Base-by-base conservation (phyloP, 225 moss, liverwort and hornwort genomes). In the Rhytidiadelphus loreus region DNA sequence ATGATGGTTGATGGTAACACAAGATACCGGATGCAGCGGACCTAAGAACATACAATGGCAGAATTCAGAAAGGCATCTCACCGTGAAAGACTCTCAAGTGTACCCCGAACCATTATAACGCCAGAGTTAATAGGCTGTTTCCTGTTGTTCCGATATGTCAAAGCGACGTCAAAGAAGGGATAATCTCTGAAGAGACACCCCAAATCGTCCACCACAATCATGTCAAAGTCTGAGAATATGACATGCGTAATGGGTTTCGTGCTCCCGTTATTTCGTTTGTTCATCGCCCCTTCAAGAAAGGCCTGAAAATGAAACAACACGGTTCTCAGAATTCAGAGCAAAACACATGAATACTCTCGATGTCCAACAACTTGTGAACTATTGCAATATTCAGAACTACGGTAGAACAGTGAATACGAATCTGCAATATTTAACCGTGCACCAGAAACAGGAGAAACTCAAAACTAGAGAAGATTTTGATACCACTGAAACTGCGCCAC, bases 61-160 rank as follows among this genome's bases (percentile, higher is more conserved):
- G 39, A 53, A 69, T 25, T 74, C 57, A 58, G 39, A 77, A 82
- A 69, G 69, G 68, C 61, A 69, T 35, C 79, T 89, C 37, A 93
- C 95, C 95, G 92, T 81, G 85, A 86, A 74, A 95, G 88, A 87
- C 92, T 90, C 69, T 80, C 73, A 70, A 83, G 77, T 61, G 92
- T 90, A n/a, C 93, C 95, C 29, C 93, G 93, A 84, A 95, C 89
- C 89, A 95, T 93, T 41, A 95, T 91, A 33, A 95, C 77, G 12
- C 95, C 95, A 63, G 95, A 93, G 84, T 92, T 95, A 60, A 95
- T 92, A 57, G 95, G 93, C 73, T 95, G 95, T 86, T 73, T 92
- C 77, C 52, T 44, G 80, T 95, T 95, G 88, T 92, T 95, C 62
- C 93, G 92, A 82, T 86, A 90, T 33, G 93, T 93, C 60, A 95